Evolutionary conservation across 108 stramenopile genomes (phyloP).

Genomic region (Schizochytrium sp.): DNA sequence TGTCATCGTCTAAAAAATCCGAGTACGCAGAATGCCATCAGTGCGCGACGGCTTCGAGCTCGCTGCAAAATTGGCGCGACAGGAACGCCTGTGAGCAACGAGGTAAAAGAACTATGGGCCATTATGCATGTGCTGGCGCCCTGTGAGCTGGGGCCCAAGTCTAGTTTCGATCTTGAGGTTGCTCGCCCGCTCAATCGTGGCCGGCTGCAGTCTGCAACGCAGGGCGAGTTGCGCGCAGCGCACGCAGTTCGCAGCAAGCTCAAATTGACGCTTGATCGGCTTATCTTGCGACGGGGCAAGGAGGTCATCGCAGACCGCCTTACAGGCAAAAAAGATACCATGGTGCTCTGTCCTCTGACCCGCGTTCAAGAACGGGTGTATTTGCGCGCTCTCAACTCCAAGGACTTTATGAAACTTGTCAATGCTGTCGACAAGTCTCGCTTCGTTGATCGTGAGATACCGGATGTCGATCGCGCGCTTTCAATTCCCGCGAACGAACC

Average conservation of each 20-base stretch:
- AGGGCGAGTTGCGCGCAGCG: not conserved
- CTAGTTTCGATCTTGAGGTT: not conserved
- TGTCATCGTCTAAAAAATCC: conserved; percentile 6
- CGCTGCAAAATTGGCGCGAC: not conserved
- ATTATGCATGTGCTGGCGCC: not conserved
- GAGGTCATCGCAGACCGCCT: not conserved
- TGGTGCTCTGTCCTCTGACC: not conserved
- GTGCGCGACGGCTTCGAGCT: not conserved
- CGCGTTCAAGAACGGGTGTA: not conserved
- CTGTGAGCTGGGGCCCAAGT: not conserved
- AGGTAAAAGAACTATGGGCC: not conserved
- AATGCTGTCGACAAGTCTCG: not conserved
- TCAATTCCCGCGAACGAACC: not conserved
- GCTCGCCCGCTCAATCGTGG: not conserved
- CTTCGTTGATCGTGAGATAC: not conserved
- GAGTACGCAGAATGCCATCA: not conserved
- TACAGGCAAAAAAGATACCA: not conserved
- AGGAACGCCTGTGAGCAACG: conserved; percentile 4
- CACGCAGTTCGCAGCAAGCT: not conserved
- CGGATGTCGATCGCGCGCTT: not conserved
- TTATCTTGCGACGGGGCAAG: not conserved
- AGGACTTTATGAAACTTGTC: not conserved
- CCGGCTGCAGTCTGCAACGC: not conserved
- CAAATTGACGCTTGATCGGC: not conserved
- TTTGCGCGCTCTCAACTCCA: not conserved